These are phyloP conservation scores for Leishmania martiniquensis DNA, from an alignment of 208 protist species.

Conservation along the genomic window DNA sequence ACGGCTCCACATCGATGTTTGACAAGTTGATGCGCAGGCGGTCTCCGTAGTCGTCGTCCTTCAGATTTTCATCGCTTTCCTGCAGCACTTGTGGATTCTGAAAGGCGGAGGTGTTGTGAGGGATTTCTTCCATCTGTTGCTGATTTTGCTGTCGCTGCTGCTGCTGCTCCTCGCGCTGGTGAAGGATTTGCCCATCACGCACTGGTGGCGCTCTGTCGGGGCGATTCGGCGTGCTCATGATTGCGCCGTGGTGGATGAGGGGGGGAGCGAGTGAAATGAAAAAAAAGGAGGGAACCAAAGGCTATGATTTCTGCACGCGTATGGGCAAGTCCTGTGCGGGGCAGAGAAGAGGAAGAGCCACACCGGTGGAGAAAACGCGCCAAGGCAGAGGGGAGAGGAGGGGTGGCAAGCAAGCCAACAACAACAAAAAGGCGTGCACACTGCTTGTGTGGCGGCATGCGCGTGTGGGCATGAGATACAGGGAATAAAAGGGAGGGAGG, in stretches of 20 bases:
- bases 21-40: constrained; percentile 31
- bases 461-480: not conserved
- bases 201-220: not conserved
- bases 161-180: not conserved
- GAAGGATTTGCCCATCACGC: not conserved
- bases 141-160: not conserved
- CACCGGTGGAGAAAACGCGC: not conserved
- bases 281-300: not conserved
- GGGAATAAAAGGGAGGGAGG: not conserved
- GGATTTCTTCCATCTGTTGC: not conserved
- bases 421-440: not conserved
- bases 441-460: not conserved
- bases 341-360: not conserved
- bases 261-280: constrained; percentile 5
- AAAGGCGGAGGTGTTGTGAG: not conserved
- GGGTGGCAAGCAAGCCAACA: not conserved
- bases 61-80: constrained; percentile 4
- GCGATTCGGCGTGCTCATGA: not conserved
- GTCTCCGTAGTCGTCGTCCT: constrained; percentile 23
- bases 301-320: not conserved
- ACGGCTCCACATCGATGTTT: constrained; percentile 22
- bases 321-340: not conserved
- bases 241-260: not conserved
- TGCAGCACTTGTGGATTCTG: not conserved
- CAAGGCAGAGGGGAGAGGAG: not conserved